Percentiles rank a stretch among this genome's conserved stretches.
Conservation (phyloP, 148 eudicot species). For the Euryodendron excelsum region DNA sequence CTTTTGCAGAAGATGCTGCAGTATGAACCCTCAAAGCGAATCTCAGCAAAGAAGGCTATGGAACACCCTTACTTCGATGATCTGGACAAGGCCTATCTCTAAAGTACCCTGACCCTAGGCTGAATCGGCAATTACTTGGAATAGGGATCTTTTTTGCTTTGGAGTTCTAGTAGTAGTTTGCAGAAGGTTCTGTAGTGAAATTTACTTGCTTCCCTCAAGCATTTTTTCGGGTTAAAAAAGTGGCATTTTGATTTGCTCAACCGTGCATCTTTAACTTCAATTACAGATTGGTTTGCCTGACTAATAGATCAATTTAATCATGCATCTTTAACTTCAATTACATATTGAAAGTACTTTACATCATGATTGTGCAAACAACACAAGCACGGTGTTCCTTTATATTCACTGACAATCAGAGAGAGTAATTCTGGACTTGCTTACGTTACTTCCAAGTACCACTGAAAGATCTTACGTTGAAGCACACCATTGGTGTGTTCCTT, state of each 20-base stretch:
- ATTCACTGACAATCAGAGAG: too few species aligned
- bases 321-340: too few species aligned
- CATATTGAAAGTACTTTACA: too few species aligned
- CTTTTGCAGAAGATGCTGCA: conserved; percentile 72
- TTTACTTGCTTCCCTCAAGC: conserved; percentile 58
- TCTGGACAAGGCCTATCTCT: conserved; percentile 48
- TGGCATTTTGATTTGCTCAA: background rate
- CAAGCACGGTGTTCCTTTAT: too few species aligned
- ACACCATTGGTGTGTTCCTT: too few species aligned
- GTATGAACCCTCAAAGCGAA: conserved; percentile 80
- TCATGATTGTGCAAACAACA: too few species aligned
- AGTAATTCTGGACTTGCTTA: too few species aligned
- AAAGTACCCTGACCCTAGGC: conserved; percentile 3
- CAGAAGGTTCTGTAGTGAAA: background rate
- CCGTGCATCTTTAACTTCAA: background rate
- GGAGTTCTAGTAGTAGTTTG: background rate
- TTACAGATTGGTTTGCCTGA: background rate
- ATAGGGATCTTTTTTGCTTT: background rate
- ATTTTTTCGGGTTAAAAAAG: conserved; percentile 17
- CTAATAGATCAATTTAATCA: too few species aligned
- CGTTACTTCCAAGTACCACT: too few species aligned
- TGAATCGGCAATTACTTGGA: background rate
- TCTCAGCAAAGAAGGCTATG: conserved; percentile 94
- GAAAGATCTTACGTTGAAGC: too few species aligned
- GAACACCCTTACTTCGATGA: conserved; percentile 83